These are phyloP conservation scores for Globisporangium cederbergense DNA, from an alignment of 352 stramenopile species.

Conservation along the genomic window DNA sequence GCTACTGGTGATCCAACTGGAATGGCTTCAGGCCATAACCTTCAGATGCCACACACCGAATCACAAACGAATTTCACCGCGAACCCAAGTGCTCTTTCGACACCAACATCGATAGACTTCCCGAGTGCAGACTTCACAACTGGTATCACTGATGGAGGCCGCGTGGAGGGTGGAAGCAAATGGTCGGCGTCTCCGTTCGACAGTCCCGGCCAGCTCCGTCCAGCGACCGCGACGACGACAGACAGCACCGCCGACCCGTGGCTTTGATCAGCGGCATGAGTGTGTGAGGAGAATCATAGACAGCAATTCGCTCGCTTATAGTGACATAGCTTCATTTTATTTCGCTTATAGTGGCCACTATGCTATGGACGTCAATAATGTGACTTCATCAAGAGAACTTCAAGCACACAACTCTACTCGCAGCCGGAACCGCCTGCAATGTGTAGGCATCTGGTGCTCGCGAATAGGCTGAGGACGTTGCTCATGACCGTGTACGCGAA, in stretches of 20 bases:
- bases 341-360: too few relatives aligned
- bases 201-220: slow-evolving; percentile 3
- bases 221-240: too few relatives aligned
- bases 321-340: too few relatives aligned
- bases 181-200: slow-evolving; percentile 1
- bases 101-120: neutral
- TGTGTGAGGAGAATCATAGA: too few relatives aligned
- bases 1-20: neutral
- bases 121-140: slow-evolving; percentile 4
- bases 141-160: neutral
- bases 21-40: neutral
- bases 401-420: too few relatives aligned
- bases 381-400: too few relatives aligned
- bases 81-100: neutral
- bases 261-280: neutral
- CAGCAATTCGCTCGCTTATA: too few relatives aligned
- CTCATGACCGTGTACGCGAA: too few relatives aligned
- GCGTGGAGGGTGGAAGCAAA: neutral
- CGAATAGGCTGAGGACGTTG: too few relatives aligned
- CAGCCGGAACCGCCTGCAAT: too few relatives aligned
- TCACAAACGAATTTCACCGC: neutral
- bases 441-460: too few relatives aligned
- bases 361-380: too few relatives aligned
- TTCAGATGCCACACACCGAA: neutral
- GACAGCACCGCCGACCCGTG: neutral